phyloP scores from a whole-genome alignment of 2,329 filamentous ascomycete genomes.

The Cercospora sesami region DNA sequence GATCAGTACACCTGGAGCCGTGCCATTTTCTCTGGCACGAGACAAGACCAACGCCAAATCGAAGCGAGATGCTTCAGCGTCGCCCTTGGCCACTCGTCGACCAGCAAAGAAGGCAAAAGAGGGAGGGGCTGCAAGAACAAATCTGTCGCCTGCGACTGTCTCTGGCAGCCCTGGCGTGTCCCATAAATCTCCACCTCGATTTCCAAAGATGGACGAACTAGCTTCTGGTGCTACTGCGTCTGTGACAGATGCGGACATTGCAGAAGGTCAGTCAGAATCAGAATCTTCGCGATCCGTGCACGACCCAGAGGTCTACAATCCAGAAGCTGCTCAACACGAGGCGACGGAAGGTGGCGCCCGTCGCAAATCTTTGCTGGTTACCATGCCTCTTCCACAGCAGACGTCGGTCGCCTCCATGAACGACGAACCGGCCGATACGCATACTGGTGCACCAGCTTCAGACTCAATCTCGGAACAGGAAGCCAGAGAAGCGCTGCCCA shows the following conservation, averaged over 20 bases:
- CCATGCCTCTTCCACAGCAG: neutral
- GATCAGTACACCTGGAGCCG: neutral
- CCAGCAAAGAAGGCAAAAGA: neutral
- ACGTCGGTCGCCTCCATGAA: neutral
- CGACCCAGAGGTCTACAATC: neutral
- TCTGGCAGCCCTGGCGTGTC: neutral
- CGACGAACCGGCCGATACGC: neutral
- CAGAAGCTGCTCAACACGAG: neutral
- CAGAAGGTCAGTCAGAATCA: neutral
- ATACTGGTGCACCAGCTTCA: neutral
- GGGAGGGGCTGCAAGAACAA: neutral
- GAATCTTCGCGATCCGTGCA: neutral
- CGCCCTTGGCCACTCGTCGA: neutral
- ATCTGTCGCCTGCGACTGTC: neutral
- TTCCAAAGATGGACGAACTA: neutral
- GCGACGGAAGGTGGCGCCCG: neutral
- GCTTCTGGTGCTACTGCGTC: neutral
- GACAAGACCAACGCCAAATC: neutral
- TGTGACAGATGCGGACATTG: neutral
- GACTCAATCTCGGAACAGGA: neutral
- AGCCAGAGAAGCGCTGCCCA: neutral
- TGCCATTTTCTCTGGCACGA: constrained; percentile 1
- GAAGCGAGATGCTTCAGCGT: constrained; percentile 2
- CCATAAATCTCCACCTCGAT: neutral
- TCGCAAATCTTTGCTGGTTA: neutral